Evolutionary conservation across 1,139 yeast species (phyloP).

Genomic region (Geotrichum australiense): DNA sequence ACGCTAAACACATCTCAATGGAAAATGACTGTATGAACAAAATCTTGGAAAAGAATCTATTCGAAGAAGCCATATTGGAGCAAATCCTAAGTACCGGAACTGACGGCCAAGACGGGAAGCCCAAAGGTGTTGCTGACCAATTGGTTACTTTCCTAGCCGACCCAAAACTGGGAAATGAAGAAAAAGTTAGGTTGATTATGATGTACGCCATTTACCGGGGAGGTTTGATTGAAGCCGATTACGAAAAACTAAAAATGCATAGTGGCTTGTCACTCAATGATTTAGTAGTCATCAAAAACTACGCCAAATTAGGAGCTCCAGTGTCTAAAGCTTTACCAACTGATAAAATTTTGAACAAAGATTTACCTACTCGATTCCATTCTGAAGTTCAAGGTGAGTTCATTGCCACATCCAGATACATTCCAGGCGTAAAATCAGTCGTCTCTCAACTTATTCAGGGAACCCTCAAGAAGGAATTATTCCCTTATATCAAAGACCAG

Average conservation of each 20-base stretch:
- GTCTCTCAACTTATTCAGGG: conserved; percentile 45
- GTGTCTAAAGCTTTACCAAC: conserved; percentile 47
- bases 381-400: conserved; percentile 65
- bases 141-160: conserved; percentile 54
- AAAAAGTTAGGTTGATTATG: conserved; percentile 70
- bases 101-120: conserved; percentile 56
- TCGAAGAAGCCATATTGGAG: conserved; percentile 33
- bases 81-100: conserved; percentile 75
- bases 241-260: conserved; percentile 61
- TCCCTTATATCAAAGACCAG: conserved; percentile 73
- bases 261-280: conserved; percentile 58
- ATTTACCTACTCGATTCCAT: conserved; percentile 34
- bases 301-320: conserved; percentile 59
- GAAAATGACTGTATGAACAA: conserved; percentile 38
- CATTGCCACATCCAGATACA: conserved; percentile 69
- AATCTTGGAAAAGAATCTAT: conserved; percentile 30
- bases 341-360: conserved; percentile 24
- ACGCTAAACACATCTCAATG: conserved; percentile 36
- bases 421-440: conserved; percentile 60
- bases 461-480: conserved; percentile 48
- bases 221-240: conserved; percentile 72
- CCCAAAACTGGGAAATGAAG: conserved; percentile 44
- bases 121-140: conserved; percentile 59
- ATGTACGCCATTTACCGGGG: conserved; percentile 77
- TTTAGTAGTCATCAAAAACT: conserved; percentile 55